Evolutionary conservation across 345 rosid genomes (phyloP).

Genomic region (Murraya paniculata): DNA sequence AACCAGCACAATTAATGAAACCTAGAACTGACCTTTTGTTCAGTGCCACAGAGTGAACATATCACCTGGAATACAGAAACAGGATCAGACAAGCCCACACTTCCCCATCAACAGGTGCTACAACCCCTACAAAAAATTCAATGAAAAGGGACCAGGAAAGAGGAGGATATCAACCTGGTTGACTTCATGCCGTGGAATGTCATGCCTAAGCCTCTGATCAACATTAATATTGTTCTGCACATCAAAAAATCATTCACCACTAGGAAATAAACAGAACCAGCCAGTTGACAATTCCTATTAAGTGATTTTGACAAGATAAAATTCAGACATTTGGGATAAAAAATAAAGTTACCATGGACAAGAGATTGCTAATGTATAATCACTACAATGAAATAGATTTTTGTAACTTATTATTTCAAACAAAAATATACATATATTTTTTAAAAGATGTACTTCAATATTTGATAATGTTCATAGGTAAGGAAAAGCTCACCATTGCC

Average conservation of each 20-base stretch:
- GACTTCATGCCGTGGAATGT: constrained; percentile 74
- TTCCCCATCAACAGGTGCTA: constrained; percentile 3
- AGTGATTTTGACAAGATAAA: neutral
- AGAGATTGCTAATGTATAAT: neutral
- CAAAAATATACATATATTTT: too few relatives aligned
- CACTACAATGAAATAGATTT: neutral
- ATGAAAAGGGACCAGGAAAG: neutral
- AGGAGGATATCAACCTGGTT: constrained; percentile 39
- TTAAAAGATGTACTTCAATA: neutral
- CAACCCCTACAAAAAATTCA: neutral
- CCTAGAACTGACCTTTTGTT: constrained; percentile 63
- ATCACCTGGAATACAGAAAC: constrained; percentile 43
- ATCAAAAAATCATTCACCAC: neutral
- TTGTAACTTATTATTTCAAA: neutral
- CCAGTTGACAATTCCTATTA: neutral
- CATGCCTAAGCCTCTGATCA: constrained; percentile 65
- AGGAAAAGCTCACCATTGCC: constrained; percentile 42
- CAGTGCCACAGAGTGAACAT: constrained; percentile 81
- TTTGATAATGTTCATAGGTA: neutral
- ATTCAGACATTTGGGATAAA: neutral
- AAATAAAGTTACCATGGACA: neutral
- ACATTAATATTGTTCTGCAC: constrained; percentile 61
- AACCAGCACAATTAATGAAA: constrained; percentile 1
- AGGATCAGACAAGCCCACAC: neutral
- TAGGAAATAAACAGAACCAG: neutral